Percentiles rank a stretch among this genome's conserved stretches.
Conservation (phyloP, 768 basidiomycete genomes). For the Auricularia heimuer region DNA sequence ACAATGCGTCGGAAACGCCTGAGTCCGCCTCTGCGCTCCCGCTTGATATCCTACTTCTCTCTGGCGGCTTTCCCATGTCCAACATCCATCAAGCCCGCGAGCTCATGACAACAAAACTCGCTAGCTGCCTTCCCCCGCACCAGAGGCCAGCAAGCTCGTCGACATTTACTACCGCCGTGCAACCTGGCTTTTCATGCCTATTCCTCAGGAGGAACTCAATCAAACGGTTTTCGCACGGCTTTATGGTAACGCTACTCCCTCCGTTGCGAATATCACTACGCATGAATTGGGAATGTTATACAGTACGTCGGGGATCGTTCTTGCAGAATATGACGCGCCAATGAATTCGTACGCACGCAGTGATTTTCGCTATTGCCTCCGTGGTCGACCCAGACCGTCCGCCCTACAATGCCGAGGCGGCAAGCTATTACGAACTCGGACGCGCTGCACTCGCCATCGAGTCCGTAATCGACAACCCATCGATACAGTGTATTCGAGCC, state of each 20-base stretch:
- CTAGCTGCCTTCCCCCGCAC: conserved; percentile 40
- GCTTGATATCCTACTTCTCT: no score
- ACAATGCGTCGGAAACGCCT: neutral
- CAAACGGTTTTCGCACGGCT: neutral
- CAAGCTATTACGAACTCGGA: neutral
- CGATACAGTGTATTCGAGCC: neutral
- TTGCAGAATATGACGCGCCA: conserved; percentile 19
- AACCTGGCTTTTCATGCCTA: conserved; percentile 49
- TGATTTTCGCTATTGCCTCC: neutral
- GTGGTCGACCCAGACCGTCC: neutral
- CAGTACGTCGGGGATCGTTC: neutral
- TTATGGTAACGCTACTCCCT: neutral
- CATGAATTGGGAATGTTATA: neutral
- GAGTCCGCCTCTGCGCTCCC: neutral
- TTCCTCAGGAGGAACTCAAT: conserved; percentile 18
- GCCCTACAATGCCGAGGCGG: neutral
- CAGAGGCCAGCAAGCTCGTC: conserved; percentile 49
- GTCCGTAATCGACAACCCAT: neutral
- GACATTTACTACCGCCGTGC: conserved; percentile 54
- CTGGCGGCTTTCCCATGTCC: no score
- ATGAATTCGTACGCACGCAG: conserved; percentile 36
- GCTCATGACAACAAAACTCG: neutral
- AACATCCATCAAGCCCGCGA: no score
- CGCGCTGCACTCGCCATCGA: neutral
- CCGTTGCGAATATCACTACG: neutral